Evolutionary conservation across 805 yeast species (phyloP).

Genomic region (Wickerhamiella alocasiicola): DNA sequence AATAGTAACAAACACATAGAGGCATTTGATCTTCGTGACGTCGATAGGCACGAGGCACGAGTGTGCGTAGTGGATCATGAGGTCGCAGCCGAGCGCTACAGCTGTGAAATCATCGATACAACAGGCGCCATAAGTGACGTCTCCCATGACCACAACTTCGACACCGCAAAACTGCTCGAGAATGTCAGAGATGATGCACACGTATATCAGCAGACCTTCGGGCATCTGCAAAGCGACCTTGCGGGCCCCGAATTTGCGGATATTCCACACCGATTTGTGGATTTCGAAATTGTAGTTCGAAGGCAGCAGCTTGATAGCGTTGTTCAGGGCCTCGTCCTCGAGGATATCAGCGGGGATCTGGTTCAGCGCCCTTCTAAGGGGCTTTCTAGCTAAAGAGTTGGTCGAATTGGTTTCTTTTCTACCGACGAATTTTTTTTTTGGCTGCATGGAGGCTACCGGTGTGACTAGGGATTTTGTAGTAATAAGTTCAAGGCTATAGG

Average conservation of each 20-base stretch:
- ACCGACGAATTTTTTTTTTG: conserved; percentile 43
- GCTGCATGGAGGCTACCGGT: conserved; percentile 7
- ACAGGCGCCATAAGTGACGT: conserved; percentile 96
- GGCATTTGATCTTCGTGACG: conserved; percentile 75
- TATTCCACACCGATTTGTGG: conserved; percentile 92
- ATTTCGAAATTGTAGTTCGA: conserved; percentile 90
- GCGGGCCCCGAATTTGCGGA: conserved; percentile 57
- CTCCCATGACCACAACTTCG: conserved; percentile 93
- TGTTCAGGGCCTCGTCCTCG: conserved; percentile 67
- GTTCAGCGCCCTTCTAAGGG: conserved; percentile 39
- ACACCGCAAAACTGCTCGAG: conserved; percentile 79
- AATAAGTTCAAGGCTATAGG: too few relatives aligned
- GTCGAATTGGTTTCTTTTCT: conserved; percentile 25
- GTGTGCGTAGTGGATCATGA: conserved; percentile 93
- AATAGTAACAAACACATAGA: conserved; percentile 93
- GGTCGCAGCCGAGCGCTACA: conserved; percentile 81
- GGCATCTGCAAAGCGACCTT: conserved; percentile 96
- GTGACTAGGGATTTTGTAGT: too few relatives aligned
- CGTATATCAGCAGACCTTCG: conserved; percentile 81
- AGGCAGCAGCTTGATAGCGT: conserved; percentile 71
- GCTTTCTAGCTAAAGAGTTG: conserved; percentile 23
- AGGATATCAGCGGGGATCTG: conserved; percentile 83
- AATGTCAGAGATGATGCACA: conserved; percentile 82
- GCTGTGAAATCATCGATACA: conserved; percentile 97
- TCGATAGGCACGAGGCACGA: conserved; percentile 94